These are phyloP conservation scores for Penicillium hesseltinei DNA, from an alignment of 2,329 filamentous ascomycete genomes.

Conservation along the genomic window DNA sequence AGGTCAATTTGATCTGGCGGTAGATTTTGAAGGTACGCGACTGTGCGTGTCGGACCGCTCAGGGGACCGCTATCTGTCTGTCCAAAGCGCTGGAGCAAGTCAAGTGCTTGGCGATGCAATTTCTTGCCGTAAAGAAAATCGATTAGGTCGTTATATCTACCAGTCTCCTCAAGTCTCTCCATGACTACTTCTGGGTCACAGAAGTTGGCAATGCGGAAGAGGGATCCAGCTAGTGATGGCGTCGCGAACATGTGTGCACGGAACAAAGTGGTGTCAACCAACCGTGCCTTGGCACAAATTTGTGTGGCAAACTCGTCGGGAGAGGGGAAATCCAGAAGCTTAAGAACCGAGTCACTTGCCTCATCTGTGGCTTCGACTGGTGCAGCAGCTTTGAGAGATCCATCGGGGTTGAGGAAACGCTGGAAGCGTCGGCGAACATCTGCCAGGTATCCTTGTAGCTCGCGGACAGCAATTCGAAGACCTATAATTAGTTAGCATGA, in stretches of 20 bases:
- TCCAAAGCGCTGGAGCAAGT: constrained; percentile 79
- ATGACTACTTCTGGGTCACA: constrained; percentile 95
- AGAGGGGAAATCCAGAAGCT: constrained; percentile 48
- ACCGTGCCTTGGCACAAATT: constrained; percentile 69
- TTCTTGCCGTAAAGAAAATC: constrained; percentile 97
- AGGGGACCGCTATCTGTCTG: constrained; percentile 56
- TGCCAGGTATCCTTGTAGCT: constrained; percentile 83
- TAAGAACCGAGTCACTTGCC: constrained; percentile 45
- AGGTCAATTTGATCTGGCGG: constrained; percentile 85
- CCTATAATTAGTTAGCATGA: constrained; percentile 46
- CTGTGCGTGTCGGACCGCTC: constrained; percentile 77
- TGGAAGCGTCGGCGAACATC: constrained; percentile 71
- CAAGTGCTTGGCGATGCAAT: constrained; percentile 81
- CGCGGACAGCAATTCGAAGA: constrained; percentile 74
- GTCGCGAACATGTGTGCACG: constrained; percentile 91
- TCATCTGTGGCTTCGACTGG: constrained; percentile 39
- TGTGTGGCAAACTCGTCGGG: constrained; percentile 61
- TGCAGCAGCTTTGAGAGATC: constrained; percentile 43
- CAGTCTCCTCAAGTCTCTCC: constrained; percentile 82
- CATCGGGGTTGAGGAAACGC: constrained; percentile 59
- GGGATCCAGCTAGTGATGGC: constrained; percentile 77
- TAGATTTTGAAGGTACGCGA: constrained; percentile 85
- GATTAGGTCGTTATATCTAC: constrained; percentile 89
- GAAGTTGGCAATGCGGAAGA: constrained; percentile 96
- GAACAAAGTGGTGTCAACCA: constrained; percentile 94